Evolutionary conservation across 495 filamentous ascomycete genomes (phyloP).

Genomic region (Clavariopsis aquatica): DNA sequence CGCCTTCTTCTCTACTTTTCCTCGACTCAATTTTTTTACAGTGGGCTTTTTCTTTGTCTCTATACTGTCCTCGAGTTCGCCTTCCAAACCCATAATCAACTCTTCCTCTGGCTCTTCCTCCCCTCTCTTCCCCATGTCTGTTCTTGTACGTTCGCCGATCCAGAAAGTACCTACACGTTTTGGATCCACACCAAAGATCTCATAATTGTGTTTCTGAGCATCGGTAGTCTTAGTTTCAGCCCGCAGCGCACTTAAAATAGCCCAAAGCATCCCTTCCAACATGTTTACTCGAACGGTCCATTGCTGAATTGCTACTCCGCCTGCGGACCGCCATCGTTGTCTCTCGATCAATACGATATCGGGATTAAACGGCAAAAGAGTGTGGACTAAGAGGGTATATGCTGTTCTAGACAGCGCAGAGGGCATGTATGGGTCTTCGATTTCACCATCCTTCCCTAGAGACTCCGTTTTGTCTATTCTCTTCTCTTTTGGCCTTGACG

Average conservation of each 20-base stretch:
- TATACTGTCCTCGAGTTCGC: slow-evolving; percentile 4
- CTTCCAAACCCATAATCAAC: slow-evolving; percentile 4
- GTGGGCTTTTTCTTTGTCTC: neutral
- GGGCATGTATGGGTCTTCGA: slow-evolving; percentile 57
- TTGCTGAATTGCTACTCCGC: slow-evolving; percentile 67
- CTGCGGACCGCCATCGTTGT: slow-evolving; percentile 77
- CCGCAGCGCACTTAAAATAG: slow-evolving; percentile 62
- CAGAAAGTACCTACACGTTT: slow-evolving; percentile 45
- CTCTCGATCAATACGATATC: slow-evolving; percentile 84
- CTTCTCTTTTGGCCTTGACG: neutral
- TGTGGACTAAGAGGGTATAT: slow-evolving; percentile 57
- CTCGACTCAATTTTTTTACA: slow-evolving; percentile 16
- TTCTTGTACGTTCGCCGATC: slow-evolving; percentile 18
- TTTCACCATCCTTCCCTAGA: neutral
- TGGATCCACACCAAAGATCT: slow-evolving; percentile 40
- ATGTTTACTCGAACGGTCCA: slow-evolving; percentile 92
- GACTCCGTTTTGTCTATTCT: neutral
- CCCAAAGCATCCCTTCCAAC: slow-evolving; percentile 86
- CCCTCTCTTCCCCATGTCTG: slow-evolving; percentile 1
- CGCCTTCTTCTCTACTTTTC: slow-evolving; percentile 26
- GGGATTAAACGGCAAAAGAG: slow-evolving; percentile 56
- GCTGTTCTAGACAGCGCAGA: slow-evolving; percentile 61
- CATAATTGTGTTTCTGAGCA: neutral
- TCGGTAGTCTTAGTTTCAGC: slow-evolving; percentile 35
- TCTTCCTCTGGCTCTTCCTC: slow-evolving; percentile 3